Conservation (phyloP, 352 stramenopile genomes). For the Phytophthora quininea region DNA sequence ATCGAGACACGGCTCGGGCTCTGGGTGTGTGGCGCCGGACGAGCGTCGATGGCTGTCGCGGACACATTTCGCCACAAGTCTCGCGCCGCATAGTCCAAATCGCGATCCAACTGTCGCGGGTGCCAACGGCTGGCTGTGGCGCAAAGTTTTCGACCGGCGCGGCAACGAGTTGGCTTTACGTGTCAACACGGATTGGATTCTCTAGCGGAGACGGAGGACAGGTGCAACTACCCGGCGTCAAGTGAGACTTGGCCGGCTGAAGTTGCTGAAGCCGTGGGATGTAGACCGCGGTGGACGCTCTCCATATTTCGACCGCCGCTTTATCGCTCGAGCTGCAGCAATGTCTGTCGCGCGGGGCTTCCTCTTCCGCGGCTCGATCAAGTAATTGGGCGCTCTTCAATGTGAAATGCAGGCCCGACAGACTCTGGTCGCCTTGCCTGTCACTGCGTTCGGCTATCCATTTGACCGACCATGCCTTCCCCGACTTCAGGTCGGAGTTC, state of each 20-base stretch:
- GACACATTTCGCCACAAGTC: constrained; percentile 13
- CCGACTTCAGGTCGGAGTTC: background rate
- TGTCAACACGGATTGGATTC: constrained; percentile 26
- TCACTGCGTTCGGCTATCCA: no score
- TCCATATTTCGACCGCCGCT: constrained; percentile 5
- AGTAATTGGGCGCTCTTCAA: no score
- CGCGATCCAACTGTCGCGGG: constrained; percentile 19
- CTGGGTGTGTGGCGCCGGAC: constrained; percentile 15
- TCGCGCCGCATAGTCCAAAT: constrained; percentile 4
- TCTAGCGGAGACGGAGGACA: constrained; percentile 1
- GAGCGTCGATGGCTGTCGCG: background rate
- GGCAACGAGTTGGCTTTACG: constrained; percentile 3
- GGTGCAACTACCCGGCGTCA: constrained; percentile 21
- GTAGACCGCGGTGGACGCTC: constrained; percentile 6
- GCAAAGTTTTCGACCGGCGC: constrained; percentile 14
- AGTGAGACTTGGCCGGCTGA: constrained; percentile 14
- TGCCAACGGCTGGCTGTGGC: constrained; percentile 14
- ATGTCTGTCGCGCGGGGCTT: no score
- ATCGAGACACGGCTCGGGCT: constrained; percentile 9
- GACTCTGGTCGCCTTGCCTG: no score
- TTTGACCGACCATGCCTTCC: no score
- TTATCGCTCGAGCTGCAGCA: no score
- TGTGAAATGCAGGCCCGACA: no score
- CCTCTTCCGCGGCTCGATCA: no score
- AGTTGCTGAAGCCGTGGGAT: constrained; percentile 10